Base-by-base conservation (phyloP, 495 filamentous ascomycete genomes). In the Daldinia childiae region DNA sequence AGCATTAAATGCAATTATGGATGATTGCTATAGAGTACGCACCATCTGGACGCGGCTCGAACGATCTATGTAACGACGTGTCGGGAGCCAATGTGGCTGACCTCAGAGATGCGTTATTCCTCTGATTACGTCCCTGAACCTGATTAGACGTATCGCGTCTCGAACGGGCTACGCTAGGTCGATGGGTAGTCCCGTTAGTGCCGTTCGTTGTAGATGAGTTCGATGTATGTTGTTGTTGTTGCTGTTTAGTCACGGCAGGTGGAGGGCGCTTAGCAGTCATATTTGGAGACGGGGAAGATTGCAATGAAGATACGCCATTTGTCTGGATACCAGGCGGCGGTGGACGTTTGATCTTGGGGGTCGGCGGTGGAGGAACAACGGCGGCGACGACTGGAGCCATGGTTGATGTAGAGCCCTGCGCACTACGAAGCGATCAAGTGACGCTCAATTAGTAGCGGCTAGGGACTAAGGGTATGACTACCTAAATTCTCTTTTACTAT, bases 311-410 rank as follows among this genome's bases (percentile, higher is more conserved):
- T 66, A 88, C 85, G 43, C 89, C 90, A 80, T 92, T 93, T 73
- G 89, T 85, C 74, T 91, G 90, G 56, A 89, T 83, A 48, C 89
- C 87, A 56, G 90, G 89, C 61, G 89, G 89, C 66, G 88, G 84
- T 65, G 91, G 90, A 34, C 91, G 90, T 79, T 93, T 93, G 73
- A 90, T 88, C 79, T 93, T 93, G 72, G 85, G 85, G 63, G 87
- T 79, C 73, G 84, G 80, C n/a, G 85, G 80, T 14, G 86, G 85
- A 69, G 86, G 87, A 30, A 77, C 81, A 55, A 85, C 83, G 48
- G 88, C 81, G 41, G 85, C 86, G 55, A 76, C 75, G 62, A 80
- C 69, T 36, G 83, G 82, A 69, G 82, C 80, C 83, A 85, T 84
- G 56, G 69, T 34, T 34, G 62, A 55, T 30, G 5, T 14, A 38